Conservation (phyloP, 164 flowering plant genomes). For the Paratinospora sagittata region DNA sequence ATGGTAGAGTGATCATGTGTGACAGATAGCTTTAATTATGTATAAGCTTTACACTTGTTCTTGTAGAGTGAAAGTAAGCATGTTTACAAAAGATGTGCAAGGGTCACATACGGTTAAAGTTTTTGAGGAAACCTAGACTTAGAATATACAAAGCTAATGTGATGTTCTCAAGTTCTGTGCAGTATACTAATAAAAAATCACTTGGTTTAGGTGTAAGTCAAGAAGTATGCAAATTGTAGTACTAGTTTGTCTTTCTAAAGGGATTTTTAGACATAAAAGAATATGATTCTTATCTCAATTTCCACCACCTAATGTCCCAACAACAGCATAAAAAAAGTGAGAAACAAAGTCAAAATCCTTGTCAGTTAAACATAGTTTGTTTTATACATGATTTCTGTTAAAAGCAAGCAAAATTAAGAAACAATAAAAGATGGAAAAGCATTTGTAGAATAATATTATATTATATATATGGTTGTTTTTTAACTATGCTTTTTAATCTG, state of each 20-base stretch:
- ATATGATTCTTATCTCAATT: not conserved
- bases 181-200: not conserved
- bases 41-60: not conserved
- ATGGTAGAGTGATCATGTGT: too few species aligned
- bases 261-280: not conserved
- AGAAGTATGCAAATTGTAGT: not conserved
- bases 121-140: not conserved
- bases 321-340: not conserved
- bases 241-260: not conserved
- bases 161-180: not conserved
- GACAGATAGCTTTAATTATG: too few species aligned
- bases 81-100: not conserved
- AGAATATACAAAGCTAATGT: not conserved
- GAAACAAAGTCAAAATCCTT: conserved; percentile 6
- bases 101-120: not conserved
- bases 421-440: too few species aligned
- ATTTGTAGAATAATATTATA: too few species aligned
- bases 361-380: not conserved
- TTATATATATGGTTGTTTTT: too few species aligned
- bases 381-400: not conserved
- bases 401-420: too few species aligned
- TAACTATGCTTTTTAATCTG: too few species aligned
- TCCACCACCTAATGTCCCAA: not conserved
- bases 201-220: not conserved
- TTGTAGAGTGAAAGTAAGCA: not conserved